Percentiles rank a stretch among this genome's conserved stretches.
Evolutionary conservation across 441 rosid genomes (phyloP).

Genomic region (Dalechampia spathulata): DNA sequence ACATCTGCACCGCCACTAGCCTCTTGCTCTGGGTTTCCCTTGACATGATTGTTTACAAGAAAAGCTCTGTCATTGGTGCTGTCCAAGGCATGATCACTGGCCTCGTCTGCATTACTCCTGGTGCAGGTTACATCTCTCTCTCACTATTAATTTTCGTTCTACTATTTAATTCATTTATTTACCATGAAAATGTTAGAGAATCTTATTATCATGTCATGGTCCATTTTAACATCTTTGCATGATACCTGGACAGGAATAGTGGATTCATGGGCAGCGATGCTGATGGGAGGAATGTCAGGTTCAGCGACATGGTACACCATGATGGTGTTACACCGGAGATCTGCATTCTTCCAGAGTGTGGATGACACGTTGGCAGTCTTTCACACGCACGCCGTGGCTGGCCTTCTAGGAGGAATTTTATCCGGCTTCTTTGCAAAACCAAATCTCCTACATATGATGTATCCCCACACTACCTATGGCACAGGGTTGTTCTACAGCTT

Average conservation of each 20-base stretch:
- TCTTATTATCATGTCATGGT: no score
- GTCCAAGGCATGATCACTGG: no score
- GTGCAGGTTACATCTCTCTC: slow-evolving; percentile 32
- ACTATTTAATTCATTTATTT: no score
- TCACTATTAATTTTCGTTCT: no score
- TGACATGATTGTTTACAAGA: slow-evolving; percentile 41
- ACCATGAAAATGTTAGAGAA: no score
- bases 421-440: slow-evolving; percentile 43
- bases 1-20: slow-evolving; percentile 45
- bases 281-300: slow-evolving; percentile 48
- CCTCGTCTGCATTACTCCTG: slow-evolving; percentile 63
- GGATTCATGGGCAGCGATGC: slow-evolving; percentile 46
- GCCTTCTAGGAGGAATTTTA: slow-evolving; percentile 39
- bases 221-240: no score
- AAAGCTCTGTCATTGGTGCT: slow-evolving; percentile 48
- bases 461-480: neutral
- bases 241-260: no score
- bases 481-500: slow-evolving; percentile 38
- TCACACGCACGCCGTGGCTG: slow-evolving; percentile 60
- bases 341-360: slow-evolving; percentile 46
- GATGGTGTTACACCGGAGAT: slow-evolving; percentile 50
- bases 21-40: slow-evolving; percentile 40
- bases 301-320: slow-evolving; percentile 51
- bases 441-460: slow-evolving; percentile 23
- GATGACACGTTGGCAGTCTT: slow-evolving; percentile 63